Evolutionary conservation across 257 asterid species (phyloP).

Genomic region (Solanum pinnatisectum): DNA sequence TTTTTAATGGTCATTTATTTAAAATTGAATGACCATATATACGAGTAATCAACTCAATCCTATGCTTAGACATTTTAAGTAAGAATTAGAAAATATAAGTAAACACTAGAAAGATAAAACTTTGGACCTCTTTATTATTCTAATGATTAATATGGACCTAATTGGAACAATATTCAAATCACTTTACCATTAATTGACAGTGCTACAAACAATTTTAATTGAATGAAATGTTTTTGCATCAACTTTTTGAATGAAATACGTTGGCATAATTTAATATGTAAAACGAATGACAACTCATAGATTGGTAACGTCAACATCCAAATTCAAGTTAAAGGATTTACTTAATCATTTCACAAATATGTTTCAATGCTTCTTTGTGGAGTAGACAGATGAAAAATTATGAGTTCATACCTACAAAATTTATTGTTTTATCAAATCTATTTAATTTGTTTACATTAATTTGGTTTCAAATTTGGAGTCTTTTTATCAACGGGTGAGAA

Average conservation of each 20-base stretch:
- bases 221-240: not conserved
- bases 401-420: not conserved
- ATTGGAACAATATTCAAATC: not conserved
- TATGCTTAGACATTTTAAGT: not conserved
- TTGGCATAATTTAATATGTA: constrained; percentile 1
- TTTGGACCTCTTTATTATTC: not conserved
- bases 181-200: not conserved
- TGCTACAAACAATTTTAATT: not conserved
- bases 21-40: not conserved
- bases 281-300: constrained; percentile 6
- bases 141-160: not conserved
- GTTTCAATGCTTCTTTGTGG: not conserved
- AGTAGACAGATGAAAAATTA: not conserved
- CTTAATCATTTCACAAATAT: constrained; percentile 5
- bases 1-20: not conserved
- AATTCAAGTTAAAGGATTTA: not conserved
- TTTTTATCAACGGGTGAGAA: not conserved
- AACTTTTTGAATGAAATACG: not conserved
- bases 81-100: not conserved
- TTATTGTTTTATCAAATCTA: not conserved
- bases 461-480: not conserved
- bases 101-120: not conserved
- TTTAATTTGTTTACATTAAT: not conserved
- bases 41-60: not conserved
- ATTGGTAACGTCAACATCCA: not conserved